Conservation (phyloP, 305 asterid species). For the Fraxinus greggii region DNA sequence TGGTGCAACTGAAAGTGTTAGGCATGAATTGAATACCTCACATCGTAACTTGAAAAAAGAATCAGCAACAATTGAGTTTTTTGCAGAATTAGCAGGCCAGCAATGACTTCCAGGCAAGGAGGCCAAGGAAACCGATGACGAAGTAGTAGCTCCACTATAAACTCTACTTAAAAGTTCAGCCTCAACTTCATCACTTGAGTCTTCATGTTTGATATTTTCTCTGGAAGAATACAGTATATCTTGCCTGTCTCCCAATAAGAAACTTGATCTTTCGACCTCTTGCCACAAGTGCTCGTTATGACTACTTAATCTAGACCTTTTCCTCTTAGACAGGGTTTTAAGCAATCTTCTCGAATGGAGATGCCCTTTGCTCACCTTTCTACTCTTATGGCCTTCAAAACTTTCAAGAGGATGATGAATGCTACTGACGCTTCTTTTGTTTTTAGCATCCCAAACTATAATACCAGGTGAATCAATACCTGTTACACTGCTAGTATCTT, state of each 20-base stretch:
- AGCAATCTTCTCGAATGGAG: constrained; percentile 46
- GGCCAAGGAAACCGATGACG: constrained; percentile 65
- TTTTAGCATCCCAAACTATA: constrained; percentile 92
- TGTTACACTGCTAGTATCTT: constrained; percentile 55
- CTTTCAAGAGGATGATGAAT: constrained; percentile 97
- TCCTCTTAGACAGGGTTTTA: constrained; percentile 59
- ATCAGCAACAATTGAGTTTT: constrained; percentile 59
- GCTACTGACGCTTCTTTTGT: constrained; percentile 63
- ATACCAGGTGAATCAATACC: constrained; percentile 86
- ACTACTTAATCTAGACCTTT: constrained; percentile 58
- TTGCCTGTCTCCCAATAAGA: constrained; percentile 69
- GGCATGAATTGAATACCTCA: constrained; percentile 58
- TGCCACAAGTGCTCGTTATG: constrained; percentile 69
- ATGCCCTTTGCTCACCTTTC: constrained; percentile 51
- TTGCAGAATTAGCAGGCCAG: constrained; percentile 55
- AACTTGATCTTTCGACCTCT: constrained; percentile 78
- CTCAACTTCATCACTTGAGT: constrained; percentile 73
- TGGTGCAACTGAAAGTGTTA: constrained; percentile 18
- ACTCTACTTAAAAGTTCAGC: constrained; percentile 58
- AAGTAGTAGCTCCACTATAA: constrained; percentile 62
- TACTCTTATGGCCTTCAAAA: constrained; percentile 53
- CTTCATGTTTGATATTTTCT: constrained; percentile 50
- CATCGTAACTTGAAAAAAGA: constrained; percentile 77
- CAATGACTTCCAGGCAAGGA: constrained; percentile 63
- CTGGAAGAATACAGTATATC: constrained; percentile 54